Evolutionary conservation across 139 green algal genomes (phyloP).

Genomic region (Coelastrella sp.): DNA sequence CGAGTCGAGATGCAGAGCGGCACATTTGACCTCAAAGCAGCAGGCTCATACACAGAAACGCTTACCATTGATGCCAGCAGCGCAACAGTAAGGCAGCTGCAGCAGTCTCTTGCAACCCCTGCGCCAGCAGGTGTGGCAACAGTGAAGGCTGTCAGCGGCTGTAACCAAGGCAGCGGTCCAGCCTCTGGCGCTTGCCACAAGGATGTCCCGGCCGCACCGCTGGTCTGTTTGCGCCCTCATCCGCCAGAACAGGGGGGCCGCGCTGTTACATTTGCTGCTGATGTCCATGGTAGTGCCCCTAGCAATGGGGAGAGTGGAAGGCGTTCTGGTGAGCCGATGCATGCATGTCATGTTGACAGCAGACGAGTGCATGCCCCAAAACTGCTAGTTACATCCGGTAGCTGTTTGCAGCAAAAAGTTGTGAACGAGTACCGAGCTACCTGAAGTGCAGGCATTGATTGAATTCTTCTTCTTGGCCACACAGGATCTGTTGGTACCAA

Average conservation of each 20-base stretch:
- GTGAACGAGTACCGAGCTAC: no score
- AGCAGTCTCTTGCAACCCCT: background rate
- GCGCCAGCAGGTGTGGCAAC: background rate
- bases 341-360: no score
- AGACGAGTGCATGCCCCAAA: no score
- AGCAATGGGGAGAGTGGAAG: background rate
- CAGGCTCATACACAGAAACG: constrained; percentile 38
- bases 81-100: background rate
- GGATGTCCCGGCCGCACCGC: background rate
- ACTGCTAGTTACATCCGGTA: no score
- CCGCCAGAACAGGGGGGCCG: background rate
- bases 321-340: background rate
- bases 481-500: background rate
- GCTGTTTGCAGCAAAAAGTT: no score
- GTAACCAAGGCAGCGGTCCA: background rate
- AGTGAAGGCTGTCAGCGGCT: constrained; percentile 26
- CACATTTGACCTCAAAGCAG: constrained; percentile 43
- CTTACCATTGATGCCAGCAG: constrained; percentile 34
- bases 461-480: background rate
- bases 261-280: constrained; percentile 38
- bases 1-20: constrained; percentile 55
- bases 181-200: constrained; percentile 34
- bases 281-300: background rate
- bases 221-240: background rate
- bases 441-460: no score